A percentile compares a stretch with the other conserved stretches of the same genome.
phyloP scores from a whole-genome alignment of 805 yeast species.

The Dipodascopsis uninucleata region DNA sequence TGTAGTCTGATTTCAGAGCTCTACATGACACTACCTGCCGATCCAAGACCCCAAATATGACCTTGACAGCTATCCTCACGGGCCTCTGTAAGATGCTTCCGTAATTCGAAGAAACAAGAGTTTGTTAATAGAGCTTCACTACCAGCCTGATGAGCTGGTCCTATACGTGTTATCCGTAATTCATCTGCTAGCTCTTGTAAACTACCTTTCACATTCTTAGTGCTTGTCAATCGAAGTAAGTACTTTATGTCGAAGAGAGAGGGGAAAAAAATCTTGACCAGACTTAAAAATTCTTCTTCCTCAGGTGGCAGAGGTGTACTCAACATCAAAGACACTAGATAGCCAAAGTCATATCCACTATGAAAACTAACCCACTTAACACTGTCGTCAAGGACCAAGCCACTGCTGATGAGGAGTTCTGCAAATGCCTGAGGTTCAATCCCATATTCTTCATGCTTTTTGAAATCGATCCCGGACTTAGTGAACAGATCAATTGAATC shows the following conservation, averaged over 20 bases:
- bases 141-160: constrained; percentile 44
- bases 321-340: constrained; percentile 69
- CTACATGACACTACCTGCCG: constrained; percentile 6
- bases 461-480: constrained; percentile 80
- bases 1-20: too few species aligned
- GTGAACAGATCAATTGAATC: constrained; percentile 77
- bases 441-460: constrained; percentile 68
- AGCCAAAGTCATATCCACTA: constrained; percentile 90
- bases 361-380: constrained; percentile 91
- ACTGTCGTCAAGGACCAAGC: constrained; percentile 65
- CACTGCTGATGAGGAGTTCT: constrained; percentile 79
- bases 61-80: constrained; percentile 29
- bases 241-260: constrained; percentile 75
- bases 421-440: constrained; percentile 78
- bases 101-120: constrained; percentile 43
- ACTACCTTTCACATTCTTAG: constrained; percentile 32
- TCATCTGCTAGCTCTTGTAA: constrained; percentile 44
- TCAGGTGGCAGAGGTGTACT: constrained; percentile 75
- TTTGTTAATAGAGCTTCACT: constrained; percentile 44
- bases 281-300: constrained; percentile 70
- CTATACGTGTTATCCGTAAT: constrained; percentile 37
- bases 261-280: constrained; percentile 73
- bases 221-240: constrained; percentile 37
- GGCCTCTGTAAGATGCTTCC: constrained; percentile 25
- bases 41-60: constrained; percentile 40